A percentile compares a stretch with the other conserved stretches of the same genome.
phyloP scores from a whole-genome alignment of 257 asterid genomes.

The Fraxinus excelsior region DNA sequence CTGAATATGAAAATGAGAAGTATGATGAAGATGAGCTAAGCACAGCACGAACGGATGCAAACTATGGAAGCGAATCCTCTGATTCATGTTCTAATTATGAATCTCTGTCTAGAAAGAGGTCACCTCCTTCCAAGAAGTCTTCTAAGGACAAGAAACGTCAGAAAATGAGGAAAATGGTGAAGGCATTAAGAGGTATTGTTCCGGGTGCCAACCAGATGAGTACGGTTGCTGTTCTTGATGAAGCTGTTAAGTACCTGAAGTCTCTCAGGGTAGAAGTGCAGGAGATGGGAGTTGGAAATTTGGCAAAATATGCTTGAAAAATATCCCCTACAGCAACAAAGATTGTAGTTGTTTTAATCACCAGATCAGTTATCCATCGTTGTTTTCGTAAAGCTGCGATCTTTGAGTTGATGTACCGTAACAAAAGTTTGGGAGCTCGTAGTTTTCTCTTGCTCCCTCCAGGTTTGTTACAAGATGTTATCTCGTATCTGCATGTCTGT shows the following conservation, averaged over 20 bases:
- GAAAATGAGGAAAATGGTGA: slow-evolving; percentile 64
- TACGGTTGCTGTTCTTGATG: slow-evolving; percentile 71
- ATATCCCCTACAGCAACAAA: background rate
- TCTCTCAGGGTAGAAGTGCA: slow-evolving; percentile 70
- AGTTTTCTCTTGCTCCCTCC: background rate
- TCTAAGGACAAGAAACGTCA: slow-evolving; percentile 43
- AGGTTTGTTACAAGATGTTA: background rate
- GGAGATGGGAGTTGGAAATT: slow-evolving; percentile 55
- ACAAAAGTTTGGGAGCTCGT: no score
- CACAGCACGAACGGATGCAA: slow-evolving; percentile 64
- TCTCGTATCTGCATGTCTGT: background rate
- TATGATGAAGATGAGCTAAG: slow-evolving; percentile 66
- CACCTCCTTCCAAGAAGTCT: slow-evolving; percentile 33
- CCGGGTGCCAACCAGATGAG: slow-evolving; percentile 73
- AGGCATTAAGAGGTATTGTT: slow-evolving; percentile 60
- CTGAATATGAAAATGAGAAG: slow-evolving; percentile 49
- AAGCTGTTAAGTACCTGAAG: slow-evolving; percentile 78
- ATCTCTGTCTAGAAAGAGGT: slow-evolving; percentile 40
- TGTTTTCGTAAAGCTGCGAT: background rate
- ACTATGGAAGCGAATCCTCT: slow-evolving; percentile 50
- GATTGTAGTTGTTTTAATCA: background rate
- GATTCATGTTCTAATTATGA: slow-evolving; percentile 69
- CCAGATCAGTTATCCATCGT: background rate
- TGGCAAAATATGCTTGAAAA: background rate
- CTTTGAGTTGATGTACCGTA: no score